These are phyloP conservation scores for Xylaria sp. DNA, from an alignment of 2,329 filamentous ascomycete genomes.

Conservation along the genomic window DNA sequence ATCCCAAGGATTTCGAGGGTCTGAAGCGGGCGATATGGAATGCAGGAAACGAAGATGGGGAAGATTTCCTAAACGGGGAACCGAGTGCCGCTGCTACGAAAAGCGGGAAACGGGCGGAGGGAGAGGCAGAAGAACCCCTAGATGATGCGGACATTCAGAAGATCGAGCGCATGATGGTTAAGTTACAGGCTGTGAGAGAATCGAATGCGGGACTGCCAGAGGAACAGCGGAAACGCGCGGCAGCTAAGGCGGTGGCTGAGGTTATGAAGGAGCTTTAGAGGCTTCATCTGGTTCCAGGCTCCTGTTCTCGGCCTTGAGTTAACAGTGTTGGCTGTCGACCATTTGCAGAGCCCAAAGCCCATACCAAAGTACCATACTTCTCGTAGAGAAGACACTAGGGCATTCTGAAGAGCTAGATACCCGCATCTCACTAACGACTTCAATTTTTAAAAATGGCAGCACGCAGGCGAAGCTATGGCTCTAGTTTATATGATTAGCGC, in stretches of 20 bases:
- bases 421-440: background rate
- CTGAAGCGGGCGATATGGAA: conserved; percentile 65
- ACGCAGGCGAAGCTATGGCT: background rate
- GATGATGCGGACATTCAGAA: conserved; percentile 66
- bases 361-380: too few species aligned
- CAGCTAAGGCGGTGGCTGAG: conserved; percentile 70
- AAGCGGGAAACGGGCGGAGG: conserved; percentile 42
- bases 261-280: conserved; percentile 69
- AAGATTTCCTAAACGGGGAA: conserved; percentile 39
- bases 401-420: background rate
- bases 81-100: conserved; percentile 35
- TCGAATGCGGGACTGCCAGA: conserved; percentile 69
- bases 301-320: background rate
- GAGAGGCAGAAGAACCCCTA: conserved; percentile 50
- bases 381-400: background rate
- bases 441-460: background rate
- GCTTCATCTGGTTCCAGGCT: background rate
- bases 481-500: background rate
- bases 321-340: background rate
- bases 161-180: conserved; percentile 72
- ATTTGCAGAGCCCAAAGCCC: background rate
- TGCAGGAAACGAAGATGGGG: conserved; percentile 42
- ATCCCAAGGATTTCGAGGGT: conserved; percentile 63
- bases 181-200: conserved; percentile 70
- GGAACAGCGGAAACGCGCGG: conserved; percentile 69